Evolutionary conservation across 805 yeast species (phyloP).

Genomic region (Teunomyces atbi): DNA sequence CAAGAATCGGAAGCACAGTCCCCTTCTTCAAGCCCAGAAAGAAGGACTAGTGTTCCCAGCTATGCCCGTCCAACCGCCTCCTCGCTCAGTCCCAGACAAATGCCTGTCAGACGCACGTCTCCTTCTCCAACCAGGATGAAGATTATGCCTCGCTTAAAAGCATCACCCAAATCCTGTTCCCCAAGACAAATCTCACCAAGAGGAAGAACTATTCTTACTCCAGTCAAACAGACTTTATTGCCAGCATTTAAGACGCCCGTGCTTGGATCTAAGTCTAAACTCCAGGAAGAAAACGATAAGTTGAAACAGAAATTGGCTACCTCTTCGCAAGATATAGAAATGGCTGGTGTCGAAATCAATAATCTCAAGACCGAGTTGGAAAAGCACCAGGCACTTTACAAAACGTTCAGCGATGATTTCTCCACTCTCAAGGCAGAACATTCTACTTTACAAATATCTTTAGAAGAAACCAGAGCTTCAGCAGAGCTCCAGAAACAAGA

Average conservation of each 20-base stretch:
- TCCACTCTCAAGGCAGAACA: slow-evolving; percentile 9
- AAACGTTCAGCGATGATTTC: slow-evolving; percentile 10
- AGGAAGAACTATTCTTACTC: neutral
- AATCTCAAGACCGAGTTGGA: slow-evolving; percentile 7
- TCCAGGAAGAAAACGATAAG: slow-evolving; percentile 12
- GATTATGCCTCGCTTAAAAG: slow-evolving; percentile 5
- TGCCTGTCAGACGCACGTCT: slow-evolving; percentile 3
- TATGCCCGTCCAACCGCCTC: slow-evolving; percentile 35
- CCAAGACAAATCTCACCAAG: neutral
- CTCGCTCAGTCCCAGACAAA: slow-evolving; percentile 17
- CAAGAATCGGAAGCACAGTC: neutral
- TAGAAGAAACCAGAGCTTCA: slow-evolving; percentile 4
- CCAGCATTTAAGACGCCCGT: neutral
- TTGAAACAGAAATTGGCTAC: slow-evolving; percentile 11
- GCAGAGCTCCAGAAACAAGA: slow-evolving; percentile 7
- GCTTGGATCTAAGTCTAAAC: slow-evolving; percentile 10
- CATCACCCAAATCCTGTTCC: slow-evolving; percentile 6
- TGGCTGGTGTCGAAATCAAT: slow-evolving; percentile 4
- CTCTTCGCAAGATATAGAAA: slow-evolving; percentile 1
- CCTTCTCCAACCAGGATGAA: slow-evolving; percentile 11
- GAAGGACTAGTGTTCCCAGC: slow-evolving; percentile 4
- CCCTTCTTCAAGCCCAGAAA: neutral
- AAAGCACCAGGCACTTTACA: slow-evolving; percentile 1
- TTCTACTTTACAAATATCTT: slow-evolving; percentile 4
- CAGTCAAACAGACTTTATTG: neutral